Conservation (phyloP, 495 filamentous ascomycete genomes). For the Penicillium paradoxum region DNA sequence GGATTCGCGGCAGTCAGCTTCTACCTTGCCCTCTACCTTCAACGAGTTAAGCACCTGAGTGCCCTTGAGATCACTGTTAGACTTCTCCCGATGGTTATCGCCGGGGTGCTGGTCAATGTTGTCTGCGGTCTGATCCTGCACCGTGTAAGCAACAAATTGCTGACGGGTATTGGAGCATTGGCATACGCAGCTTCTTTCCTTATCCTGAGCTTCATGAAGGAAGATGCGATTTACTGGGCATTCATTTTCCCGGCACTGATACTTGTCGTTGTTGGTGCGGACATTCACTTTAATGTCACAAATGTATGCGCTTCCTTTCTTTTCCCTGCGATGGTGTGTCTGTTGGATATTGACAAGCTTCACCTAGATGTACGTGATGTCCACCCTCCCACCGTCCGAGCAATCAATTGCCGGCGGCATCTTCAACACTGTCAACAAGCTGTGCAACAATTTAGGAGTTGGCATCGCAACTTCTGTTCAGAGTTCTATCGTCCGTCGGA, state of each 20-base stretch:
- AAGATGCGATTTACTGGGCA: slow-evolving; percentile 52
- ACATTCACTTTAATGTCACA: slow-evolving; percentile 57
- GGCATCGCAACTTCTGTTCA: slow-evolving; percentile 30
- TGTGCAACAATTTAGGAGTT: slow-evolving; percentile 30
- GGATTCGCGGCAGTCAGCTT: slow-evolving; percentile 33
- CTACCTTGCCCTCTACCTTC: slow-evolving; percentile 40
- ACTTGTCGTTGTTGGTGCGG: slow-evolving; percentile 50
- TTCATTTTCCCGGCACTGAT: slow-evolving; percentile 47
- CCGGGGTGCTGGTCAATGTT: slow-evolving; percentile 50
- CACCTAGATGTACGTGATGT: slow-evolving; percentile 37
- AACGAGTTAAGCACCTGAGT: slow-evolving; percentile 35
- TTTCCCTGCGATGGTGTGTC: background rate
- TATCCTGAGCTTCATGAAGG: slow-evolving; percentile 44
- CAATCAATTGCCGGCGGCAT: slow-evolving; percentile 37
- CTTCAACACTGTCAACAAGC: slow-evolving; percentile 35
- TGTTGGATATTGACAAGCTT: slow-evolving; percentile 1
- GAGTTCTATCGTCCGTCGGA: slow-evolving; percentile 15
- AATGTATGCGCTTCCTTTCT: slow-evolving; percentile 33
- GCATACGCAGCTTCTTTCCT: slow-evolving; percentile 48
- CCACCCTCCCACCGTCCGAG: slow-evolving; percentile 27
- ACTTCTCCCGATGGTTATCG: slow-evolving; percentile 52
- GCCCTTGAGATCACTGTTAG: slow-evolving; percentile 47
- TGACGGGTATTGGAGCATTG: slow-evolving; percentile 41
- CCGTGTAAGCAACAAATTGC: slow-evolving; percentile 43
- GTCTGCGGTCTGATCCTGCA: slow-evolving; percentile 52